Evolutionary conservation across 129 eudicot species (phyloP), one percentile per base, ranked within the genome.

Genomic region (Centrapalus pauciflorus): DNA sequence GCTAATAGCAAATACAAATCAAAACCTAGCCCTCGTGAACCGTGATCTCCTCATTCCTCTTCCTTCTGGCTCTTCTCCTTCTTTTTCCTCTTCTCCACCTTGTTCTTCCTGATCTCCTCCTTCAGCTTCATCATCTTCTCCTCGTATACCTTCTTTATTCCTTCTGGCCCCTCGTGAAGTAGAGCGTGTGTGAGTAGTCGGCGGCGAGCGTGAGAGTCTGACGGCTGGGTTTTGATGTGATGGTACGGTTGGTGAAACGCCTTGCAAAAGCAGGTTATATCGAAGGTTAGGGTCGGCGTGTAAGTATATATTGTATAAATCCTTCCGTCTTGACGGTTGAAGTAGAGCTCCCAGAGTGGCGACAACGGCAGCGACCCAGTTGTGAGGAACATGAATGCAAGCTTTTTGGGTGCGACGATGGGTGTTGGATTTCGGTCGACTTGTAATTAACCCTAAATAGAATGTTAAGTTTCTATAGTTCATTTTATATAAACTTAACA

Each of bases 311-410:
- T 88, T 93, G 86, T 85, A 88, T 8, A 79, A 64, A 23, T 38
- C 13, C 13, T 51, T 66, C 48, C 59, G 66, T 56, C 13, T 66
- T 29, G 82, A 13, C 70, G 61, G 70, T 76, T 62, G 67, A 92
- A 92, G 82, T 63, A 92, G 11, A 62, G 82, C 52, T 88, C 91
- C 98, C 98, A 88, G 0, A 92, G 81, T 4, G 96, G 87, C 0
- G 96, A 78, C 8, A 83, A 33, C 0, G 95, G 90, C 5, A 92
- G 79, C 10, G 89, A 79, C 0, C 85, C 66, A 10, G 83, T 82
- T 0, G 98, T 85, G 12, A 92, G 66, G 77, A 88, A 92, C 85
- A 92, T 55, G 73, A 88, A 92, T 1, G 98, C 98, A 0, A 88
- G 30, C 70, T 85, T 91, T 63, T 70, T 91, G 1, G 61, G 80